phyloP scores from a whole-genome alignment of 2,329 filamentous ascomycete species.

The Ceratocystis papillata region DNA sequence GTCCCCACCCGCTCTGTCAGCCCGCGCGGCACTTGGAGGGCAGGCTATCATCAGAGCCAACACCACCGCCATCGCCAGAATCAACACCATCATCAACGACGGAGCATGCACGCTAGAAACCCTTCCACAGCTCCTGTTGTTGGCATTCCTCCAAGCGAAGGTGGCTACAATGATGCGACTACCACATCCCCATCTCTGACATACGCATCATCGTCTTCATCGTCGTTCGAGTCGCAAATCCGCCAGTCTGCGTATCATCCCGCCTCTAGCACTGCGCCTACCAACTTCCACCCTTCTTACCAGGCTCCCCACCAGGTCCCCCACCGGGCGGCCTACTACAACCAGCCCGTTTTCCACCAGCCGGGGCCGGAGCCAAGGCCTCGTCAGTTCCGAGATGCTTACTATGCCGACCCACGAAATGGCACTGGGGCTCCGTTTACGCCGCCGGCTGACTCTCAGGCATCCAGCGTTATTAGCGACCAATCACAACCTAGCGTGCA shows the following conservation, averaged over 20 bases:
- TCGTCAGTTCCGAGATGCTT: neutral
- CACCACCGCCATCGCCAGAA: neutral
- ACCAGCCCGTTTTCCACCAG: neutral
- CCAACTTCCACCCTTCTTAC: neutral
- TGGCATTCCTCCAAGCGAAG: neutral
- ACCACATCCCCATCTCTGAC: slow-evolving; percentile 13
- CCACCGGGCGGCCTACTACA: neutral
- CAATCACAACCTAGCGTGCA: slow-evolving; percentile 8
- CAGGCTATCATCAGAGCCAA: neutral
- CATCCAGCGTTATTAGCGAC: slow-evolving; percentile 10
- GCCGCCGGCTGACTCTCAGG: neutral
- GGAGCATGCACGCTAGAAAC: neutral
- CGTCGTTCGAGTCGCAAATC: slow-evolving; percentile 14
- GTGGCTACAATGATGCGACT: slow-evolving; percentile 10
- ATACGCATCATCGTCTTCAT: slow-evolving; percentile 14
- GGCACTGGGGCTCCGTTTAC: neutral
- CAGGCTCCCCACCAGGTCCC: neutral
- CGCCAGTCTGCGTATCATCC: neutral
- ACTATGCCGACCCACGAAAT: neutral
- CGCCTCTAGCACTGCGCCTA: neutral
- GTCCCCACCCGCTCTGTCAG: neutral
- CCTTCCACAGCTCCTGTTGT: neutral
- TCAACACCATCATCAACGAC: neutral
- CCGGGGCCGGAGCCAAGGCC: neutral
- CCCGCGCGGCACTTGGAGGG: neutral